Base-by-base conservation (phyloP, 106 monocot genomes). In the Alisma plantagoaquatica region DNA sequence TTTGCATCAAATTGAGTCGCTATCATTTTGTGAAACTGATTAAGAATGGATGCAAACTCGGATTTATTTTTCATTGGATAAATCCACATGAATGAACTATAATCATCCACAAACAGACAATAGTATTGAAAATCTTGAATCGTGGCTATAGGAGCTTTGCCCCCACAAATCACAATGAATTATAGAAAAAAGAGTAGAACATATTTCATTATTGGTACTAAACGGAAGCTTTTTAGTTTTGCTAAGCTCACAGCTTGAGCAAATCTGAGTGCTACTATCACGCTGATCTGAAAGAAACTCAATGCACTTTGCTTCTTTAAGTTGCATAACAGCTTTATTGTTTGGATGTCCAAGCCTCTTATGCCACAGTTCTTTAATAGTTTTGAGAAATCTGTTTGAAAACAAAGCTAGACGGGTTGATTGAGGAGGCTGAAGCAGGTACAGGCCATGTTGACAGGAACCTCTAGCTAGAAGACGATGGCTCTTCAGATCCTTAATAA, bases 161-260 rank as follows among this genome's bases (percentile, higher is more conserved):
- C 43, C 29, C 46, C 60, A 60, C 10, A 60, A 24, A 60, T 60
- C 60, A 22, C 10, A 60, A 60, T 44, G 44, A 29, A 60, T 17
- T 60, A 46, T 8, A 18, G 5, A 24, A 25, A 60, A 20, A 29
- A 2, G 27, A 14, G 4, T 14, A 24, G 11, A 11, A 25, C 5
- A 4, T 5, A 3, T 18, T 0, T 42, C 27, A 14, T 59, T 33
- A 25, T 41, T 43, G 6, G 10, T 25, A 7, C 14, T 6, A 42
- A 59, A 59, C 1, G 33, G 57, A 1, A 24, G 22, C 1, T 26
- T 18, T 25, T 11, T 4, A 1, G 14, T 12, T 22, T 57, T 57
- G 3, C 23, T 25, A 4, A 57, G 3, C n/a, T n/a, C n/a, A 54
- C 22, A 38, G 26, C 38, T 24, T 3, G 3, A 23, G 23, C 41